Conservation (phyloP, 1,284 basidiomycete genomes). For the Pulveroboletus sp. region DNA sequence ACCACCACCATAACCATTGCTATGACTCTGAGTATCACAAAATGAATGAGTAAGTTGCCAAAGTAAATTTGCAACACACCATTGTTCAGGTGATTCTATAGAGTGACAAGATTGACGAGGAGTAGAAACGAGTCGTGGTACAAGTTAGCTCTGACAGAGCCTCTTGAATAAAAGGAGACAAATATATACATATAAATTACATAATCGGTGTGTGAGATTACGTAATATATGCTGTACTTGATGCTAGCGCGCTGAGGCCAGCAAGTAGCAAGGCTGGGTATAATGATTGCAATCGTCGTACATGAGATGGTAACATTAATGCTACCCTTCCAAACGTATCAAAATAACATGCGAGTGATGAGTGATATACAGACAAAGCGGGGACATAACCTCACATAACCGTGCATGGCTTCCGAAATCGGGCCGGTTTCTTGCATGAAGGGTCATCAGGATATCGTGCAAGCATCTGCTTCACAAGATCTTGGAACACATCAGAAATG, state of each 20-base stretch:
- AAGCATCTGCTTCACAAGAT: slow-evolving; percentile 76
- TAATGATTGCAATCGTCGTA: slow-evolving; percentile 13
- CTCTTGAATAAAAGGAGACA: slow-evolving; percentile 19
- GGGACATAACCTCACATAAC: slow-evolving; percentile 51
- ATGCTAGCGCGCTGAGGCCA: too few species aligned
- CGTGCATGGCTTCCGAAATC: slow-evolving; percentile 46
- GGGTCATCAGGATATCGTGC: slow-evolving; percentile 55
- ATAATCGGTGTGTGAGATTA: too few species aligned
- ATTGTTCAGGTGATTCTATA: slow-evolving; percentile 22
- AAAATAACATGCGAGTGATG: slow-evolving; percentile 1
- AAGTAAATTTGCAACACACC: slow-evolving; percentile 14
- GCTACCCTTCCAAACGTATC: slow-evolving; percentile 6
- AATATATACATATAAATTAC: slow-evolving; percentile 18
- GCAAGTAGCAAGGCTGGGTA: too few species aligned
- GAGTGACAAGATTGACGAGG: neutral
- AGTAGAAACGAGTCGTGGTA: slow-evolving; percentile 22
- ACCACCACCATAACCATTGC: slow-evolving; percentile 38
- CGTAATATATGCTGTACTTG: too few species aligned
- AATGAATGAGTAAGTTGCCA: slow-evolving; percentile 12
- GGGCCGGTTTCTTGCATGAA: slow-evolving; percentile 42
- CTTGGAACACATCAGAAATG: slow-evolving; percentile 76
- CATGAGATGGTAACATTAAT: slow-evolving; percentile 11
- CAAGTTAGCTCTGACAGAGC: slow-evolving; percentile 17
- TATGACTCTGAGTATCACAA: slow-evolving; percentile 35
- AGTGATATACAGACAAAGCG: slow-evolving; percentile 11